Conservation (phyloP, 345 rosid genomes). For the Eutrema yunnanense region DNA sequence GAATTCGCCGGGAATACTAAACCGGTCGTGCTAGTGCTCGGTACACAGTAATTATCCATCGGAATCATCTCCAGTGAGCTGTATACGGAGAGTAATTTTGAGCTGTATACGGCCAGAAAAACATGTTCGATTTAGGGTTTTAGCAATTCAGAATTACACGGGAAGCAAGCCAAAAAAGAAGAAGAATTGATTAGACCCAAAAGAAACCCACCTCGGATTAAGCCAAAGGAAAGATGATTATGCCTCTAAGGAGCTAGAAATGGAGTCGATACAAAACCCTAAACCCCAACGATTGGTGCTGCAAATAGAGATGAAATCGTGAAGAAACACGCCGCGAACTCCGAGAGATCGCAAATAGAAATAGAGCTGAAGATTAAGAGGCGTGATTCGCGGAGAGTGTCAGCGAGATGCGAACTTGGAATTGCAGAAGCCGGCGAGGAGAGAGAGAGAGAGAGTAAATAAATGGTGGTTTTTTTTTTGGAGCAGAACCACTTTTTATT, state of each 20-base stretch:
- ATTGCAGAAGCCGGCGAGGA: constrained; percentile 23
- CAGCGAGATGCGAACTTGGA: constrained; percentile 21
- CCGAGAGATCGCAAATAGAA: background rate
- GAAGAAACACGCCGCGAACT: background rate
- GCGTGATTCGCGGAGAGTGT: constrained; percentile 1
- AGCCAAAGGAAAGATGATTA: background rate
- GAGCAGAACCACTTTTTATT: constrained; percentile 21
- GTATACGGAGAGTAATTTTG: background rate
- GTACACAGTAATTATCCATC: constrained; percentile 26
- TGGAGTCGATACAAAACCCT: constrained; percentile 21
- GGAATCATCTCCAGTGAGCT: constrained; percentile 23
- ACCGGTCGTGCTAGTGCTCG: constrained; percentile 26
- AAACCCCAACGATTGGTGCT: background rate
- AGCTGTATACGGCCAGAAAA: background rate
- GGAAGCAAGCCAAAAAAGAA: background rate
- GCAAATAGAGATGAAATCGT: background rate
- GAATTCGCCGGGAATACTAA: constrained; percentile 28
- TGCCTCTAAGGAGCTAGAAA: background rate
- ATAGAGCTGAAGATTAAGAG: background rate
- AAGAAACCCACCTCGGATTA: constrained; percentile 26
- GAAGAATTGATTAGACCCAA: background rate
- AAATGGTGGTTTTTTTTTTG: background rate
- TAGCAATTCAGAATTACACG: background rate
- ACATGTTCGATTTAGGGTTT: constrained; percentile 15
- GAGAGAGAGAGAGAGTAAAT: constrained; percentile 7